Evolutionary conservation across 495 filamentous ascomycete species (phyloP).

Genomic region (Trichoderma orchidacearum): DNA sequence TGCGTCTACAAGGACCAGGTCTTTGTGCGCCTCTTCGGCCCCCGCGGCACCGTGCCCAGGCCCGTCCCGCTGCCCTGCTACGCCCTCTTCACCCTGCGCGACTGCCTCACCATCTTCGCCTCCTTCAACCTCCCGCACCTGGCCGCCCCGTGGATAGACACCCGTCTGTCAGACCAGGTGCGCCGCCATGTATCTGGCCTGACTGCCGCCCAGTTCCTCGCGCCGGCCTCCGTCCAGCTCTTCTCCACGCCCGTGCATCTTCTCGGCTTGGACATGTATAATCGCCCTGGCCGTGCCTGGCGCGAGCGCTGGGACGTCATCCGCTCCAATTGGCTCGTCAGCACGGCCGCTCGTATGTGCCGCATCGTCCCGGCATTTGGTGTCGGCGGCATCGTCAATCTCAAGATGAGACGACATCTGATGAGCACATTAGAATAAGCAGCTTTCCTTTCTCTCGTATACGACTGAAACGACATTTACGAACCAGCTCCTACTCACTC

Average conservation of each 20-base stretch:
- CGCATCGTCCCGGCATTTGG: constrained; percentile 93
- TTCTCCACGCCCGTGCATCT: constrained; percentile 79
- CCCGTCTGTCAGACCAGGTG: constrained; percentile 34
- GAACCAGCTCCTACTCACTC: too few relatives aligned
- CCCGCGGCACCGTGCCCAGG: constrained; percentile 29
- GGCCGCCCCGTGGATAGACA: constrained; percentile 51
- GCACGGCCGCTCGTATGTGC: constrained; percentile 67
- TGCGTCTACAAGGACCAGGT: constrained; percentile 88
- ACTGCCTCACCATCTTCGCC: constrained; percentile 86
- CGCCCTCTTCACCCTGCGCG: constrained; percentile 66
- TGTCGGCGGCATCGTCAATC: constrained; percentile 81
- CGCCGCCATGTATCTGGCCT: constrained; percentile 25
- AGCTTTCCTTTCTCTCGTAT: too few relatives aligned
- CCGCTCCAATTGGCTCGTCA: constrained; percentile 62
- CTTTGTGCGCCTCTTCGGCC: constrained; percentile 74
- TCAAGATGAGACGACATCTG: constrained; percentile 45
- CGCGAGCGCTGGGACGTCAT: constrained; percentile 50
- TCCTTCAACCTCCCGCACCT: constrained; percentile 83
- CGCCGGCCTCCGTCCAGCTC: constrained; percentile 71
- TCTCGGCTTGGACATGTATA: constrained; percentile 81
- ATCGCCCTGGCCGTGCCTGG: constrained; percentile 41
- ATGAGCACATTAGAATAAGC: constrained; percentile 27
- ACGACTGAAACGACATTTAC: too few relatives aligned
- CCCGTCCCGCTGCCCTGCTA: constrained; percentile 53
- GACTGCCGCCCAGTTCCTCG: constrained; percentile 63